phyloP scores from a whole-genome alignment of 2,329 filamentous ascomycete genomes.

The Chrysoporthe austroafricana region DNA sequence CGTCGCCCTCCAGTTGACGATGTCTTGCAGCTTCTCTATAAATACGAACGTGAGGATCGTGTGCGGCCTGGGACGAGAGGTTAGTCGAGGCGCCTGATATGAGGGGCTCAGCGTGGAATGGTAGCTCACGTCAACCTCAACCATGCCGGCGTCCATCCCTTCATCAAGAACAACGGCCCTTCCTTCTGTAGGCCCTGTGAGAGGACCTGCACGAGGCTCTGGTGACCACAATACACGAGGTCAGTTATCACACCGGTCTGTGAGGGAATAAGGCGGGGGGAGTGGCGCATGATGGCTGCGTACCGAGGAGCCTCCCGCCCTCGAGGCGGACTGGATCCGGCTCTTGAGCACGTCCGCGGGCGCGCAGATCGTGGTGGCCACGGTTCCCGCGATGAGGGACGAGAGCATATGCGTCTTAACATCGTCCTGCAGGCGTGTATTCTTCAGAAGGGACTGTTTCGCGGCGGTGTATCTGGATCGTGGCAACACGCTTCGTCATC shows the following conservation, averaged over 20 bases:
- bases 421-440: slow-evolving; percentile 41
- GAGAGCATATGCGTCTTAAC: slow-evolving; percentile 45
- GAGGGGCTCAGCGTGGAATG: too few species aligned
- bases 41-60: slow-evolving; percentile 52
- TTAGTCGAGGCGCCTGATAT: too few species aligned
- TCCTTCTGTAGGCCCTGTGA: slow-evolving; percentile 42
- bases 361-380: slow-evolving; percentile 50
- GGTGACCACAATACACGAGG: neutral
- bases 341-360: slow-evolving; percentile 51
- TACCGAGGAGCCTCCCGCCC: slow-evolving; percentile 24
- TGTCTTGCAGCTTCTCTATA: slow-evolving; percentile 47
- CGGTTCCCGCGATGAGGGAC: slow-evolving; percentile 48
- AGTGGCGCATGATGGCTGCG: neutral
- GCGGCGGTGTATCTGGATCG: slow-evolving; percentile 38
- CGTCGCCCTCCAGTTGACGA: slow-evolving; percentile 31
- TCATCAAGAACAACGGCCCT: slow-evolving; percentile 48
- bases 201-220: slow-evolving; percentile 41
- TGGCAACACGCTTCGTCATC: neutral
- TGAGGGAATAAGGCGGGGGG: too few species aligned
- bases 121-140: slow-evolving; percentile 45
- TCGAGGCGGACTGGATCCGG: slow-evolving; percentile 42
- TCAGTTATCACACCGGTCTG: neutral
- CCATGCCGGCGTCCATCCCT: slow-evolving; percentile 52
- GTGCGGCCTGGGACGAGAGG: slow-evolving; percentile 39
- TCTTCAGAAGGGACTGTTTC: slow-evolving; percentile 39